Base-by-base conservation (phyloP, 2,329 filamentous ascomycete species). In the Didymella keratinophila region DNA sequence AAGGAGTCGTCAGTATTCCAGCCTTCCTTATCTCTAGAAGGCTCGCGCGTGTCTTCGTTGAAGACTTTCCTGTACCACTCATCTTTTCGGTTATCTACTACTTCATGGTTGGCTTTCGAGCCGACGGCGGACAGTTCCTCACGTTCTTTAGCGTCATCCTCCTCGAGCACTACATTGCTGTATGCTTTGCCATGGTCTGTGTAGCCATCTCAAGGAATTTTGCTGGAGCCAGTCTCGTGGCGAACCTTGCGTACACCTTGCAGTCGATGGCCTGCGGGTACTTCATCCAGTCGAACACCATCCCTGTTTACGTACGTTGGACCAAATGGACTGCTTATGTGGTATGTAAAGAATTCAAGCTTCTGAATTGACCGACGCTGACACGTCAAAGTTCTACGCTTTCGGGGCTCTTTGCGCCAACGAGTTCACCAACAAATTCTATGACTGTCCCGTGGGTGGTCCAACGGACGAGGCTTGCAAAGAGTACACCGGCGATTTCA, bases 251-350 rank as follows among this genome's bases (percentile, higher is more conserved):
- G 0, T 93, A 88, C 65, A 93, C 90, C 0, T 64, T 93, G 20
- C 90, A 93, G 70, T 89, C 85, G 2, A 86, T 92, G 79, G 87
- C 87, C 0, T 92, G 89, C 62, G 90, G 90, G 1, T 92, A 89
- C 73, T 93, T 93, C 64, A 86, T 93, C 14, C 89, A 93, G 71
- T 82, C 83, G 11, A 86, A 90, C 52, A 86, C 87, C 5, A 90
- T 93, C 3, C 89, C 90, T 0, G 80, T 93, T 1, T 93, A 92
- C 66, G 86, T 92, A n/a, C 82, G 89, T 54, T 93, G 90, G 90
- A 78, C 90, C 1, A 93, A 92, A 70, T 89, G 86, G 80, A 82
- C 83, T 23, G 84, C 86, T 1, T 89, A 87, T 63, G 82, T 83
- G 21, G 83, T 72, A 56, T 65, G 68, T 68, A 11, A 11, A 25